A percentile compares a stretch with the other conserved stretches of the same genome.
Evolutionary conservation across 2,329 filamentous ascomycete species (phyloP).

Genomic region (Decorospora gaudefroyi): DNA sequence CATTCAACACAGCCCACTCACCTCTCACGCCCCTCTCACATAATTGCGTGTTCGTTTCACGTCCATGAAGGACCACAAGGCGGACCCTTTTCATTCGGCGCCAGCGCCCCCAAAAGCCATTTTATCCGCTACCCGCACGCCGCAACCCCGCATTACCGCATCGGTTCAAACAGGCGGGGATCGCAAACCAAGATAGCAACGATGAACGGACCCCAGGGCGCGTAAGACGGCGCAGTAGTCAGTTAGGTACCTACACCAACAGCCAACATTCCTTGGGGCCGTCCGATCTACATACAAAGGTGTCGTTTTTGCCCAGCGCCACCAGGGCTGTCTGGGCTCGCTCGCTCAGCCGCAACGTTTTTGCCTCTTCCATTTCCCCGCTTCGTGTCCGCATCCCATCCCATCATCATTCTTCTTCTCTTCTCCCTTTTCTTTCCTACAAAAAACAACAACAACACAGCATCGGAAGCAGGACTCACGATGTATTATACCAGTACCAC

Average conservation of each 20-base stretch:
- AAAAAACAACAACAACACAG: neutral
- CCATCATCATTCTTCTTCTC: neutral
- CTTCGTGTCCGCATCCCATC: neutral
- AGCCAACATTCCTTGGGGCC: neutral
- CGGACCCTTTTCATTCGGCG: conserved; percentile 7
- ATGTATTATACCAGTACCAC: conserved; percentile 17
- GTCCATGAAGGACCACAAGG: too few species aligned
- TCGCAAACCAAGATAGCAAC: conserved; percentile 8
- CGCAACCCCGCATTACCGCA: conserved; percentile 16
- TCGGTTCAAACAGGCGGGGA: conserved; percentile 1
- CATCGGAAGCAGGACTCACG: conserved; percentile 2
- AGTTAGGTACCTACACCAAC: neutral
- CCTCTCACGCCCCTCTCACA: conserved; percentile 2
- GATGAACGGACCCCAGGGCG: conserved; percentile 3
- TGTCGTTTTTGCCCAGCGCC: too few species aligned
- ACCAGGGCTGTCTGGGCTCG: too few species aligned
- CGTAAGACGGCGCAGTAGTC: conserved; percentile 8
- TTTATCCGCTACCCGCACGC: conserved; percentile 14
- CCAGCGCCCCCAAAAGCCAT: conserved; percentile 2
- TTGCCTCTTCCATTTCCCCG: too few species aligned
- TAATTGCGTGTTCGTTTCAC: too few species aligned
- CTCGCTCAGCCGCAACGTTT: too few species aligned
- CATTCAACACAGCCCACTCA: neutral
- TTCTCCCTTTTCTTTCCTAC: neutral
- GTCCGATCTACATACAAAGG: too few species aligned